Percentiles rank a stretch among this genome's conserved stretches.
Conservation (phyloP, 352 stramenopile genomes). For the Globisporangium okanoganense region DNA sequence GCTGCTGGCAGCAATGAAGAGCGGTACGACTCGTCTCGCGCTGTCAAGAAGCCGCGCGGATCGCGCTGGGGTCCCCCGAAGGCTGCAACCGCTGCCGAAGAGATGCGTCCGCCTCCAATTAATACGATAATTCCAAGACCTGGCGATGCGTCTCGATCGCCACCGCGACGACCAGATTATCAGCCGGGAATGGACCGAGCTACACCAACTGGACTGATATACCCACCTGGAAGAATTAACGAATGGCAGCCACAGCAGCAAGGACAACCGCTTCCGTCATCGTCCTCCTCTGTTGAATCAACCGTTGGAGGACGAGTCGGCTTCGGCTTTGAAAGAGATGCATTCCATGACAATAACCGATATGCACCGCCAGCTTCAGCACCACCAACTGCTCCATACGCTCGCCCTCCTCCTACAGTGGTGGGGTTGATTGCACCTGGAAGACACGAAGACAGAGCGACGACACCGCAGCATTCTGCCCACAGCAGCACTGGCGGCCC, state of each 20-base stretch:
- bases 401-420: background rate
- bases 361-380: slow-evolving; percentile 6
- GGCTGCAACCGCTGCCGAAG: slow-evolving; percentile 18
- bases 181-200: background rate
- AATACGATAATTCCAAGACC: slow-evolving; percentile 24
- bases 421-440: background rate
- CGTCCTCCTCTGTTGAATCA: slow-evolving; percentile 1
- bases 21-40: slow-evolving; percentile 31
- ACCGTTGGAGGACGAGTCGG: slow-evolving; percentile 2
- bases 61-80: slow-evolving; percentile 72
- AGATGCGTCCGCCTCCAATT: slow-evolving; percentile 48
- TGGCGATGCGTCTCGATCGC: slow-evolving; percentile 8
- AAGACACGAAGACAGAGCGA: slow-evolving; percentile 9
- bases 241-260: slow-evolving; percentile 1
- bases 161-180: background rate
- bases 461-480: slow-evolving; percentile 15
- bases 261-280: background rate
- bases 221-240: slow-evolving; percentile 5
- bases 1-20: slow-evolving; percentile 18
- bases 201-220: background rate
- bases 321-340: slow-evolving; percentile 12
- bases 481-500: background rate
- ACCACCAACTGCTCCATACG: background rate
- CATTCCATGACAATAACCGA: slow-evolving; percentile 14
- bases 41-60: slow-evolving; percentile 54